Evolutionary conservation across 2,329 filamentous ascomycete species (phyloP), one percentile per base, ranked within the genome.

Genomic region (Fusarium compactum): DNA sequence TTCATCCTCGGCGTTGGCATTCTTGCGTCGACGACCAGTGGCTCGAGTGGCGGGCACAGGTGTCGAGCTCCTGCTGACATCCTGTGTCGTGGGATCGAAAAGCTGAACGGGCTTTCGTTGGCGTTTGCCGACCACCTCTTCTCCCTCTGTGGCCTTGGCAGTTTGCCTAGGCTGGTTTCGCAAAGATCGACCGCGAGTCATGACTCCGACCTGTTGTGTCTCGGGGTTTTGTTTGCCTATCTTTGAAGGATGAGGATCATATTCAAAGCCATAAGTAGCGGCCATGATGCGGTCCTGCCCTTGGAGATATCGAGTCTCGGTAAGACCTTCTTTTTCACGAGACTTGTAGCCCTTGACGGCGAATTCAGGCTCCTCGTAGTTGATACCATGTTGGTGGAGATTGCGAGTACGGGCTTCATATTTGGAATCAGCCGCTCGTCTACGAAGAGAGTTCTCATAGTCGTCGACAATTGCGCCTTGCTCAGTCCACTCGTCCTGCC

Each of bases 161-260:
- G 86, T 89, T 71, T 85, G 85, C 75, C 84, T 85, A 9, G 85
- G 86, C 62, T 88, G 85, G 73, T 87, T 87, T 54, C 87, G 85
- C 38, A 89, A 80, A 34, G 87, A 83, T 30, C 87, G 83, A 7
- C 80, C 80, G 18, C 84, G 83, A 50, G 87, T 87, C 69, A 84
- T 83, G 62, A 85, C 80, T 27, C 87, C 87, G 24, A 74, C 76
- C 34, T 81, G 80, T 70, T 90, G 87, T 12, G 82, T 83, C 38
- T 86, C 80, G 1, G 87, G 87, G 63, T 90, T 87, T 74, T 91
- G 89, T 38, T 82, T 82, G 22, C 88, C 87, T 62, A 90, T 82
- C 77, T 87, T 87, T 64, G 84, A 84, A 4, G 85, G 83, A 54
- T 88, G 85, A 12, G 85, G 82, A 70, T 90, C 88, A 69, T 90